Evolutionary conservation across 192 early-diverging fungal species (phyloP).

Genomic region (Backusella liffmaniae): DNA sequence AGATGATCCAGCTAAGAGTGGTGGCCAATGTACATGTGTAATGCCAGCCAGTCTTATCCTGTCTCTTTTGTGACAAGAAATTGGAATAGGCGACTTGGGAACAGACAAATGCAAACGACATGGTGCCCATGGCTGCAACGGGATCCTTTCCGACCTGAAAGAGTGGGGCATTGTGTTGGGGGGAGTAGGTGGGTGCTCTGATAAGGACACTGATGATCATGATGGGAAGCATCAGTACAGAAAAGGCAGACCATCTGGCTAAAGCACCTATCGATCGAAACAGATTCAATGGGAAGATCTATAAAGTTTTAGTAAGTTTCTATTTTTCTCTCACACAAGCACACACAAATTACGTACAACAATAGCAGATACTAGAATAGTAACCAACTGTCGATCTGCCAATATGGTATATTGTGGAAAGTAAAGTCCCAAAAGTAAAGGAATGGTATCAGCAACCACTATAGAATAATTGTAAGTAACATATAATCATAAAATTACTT

Average conservation of each 20-base stretch:
- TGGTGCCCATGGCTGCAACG: constrained; percentile 62
- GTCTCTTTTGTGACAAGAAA: constrained; percentile 48
- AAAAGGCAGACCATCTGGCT: constrained; percentile 50
- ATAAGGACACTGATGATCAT: constrained; percentile 60
- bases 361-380: constrained; percentile 36
- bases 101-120: constrained; percentile 67
- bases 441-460: constrained; percentile 53
- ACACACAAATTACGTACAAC: constrained; percentile 34
- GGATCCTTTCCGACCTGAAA: constrained; percentile 56
- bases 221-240: constrained; percentile 59
- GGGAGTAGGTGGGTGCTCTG: constrained; percentile 50
- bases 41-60: constrained; percentile 46
- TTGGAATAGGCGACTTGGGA: constrained; percentile 60
- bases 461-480: background rate
- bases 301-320: background rate
- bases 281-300: constrained; percentile 63
- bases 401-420: constrained; percentile 29
- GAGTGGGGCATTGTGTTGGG: constrained; percentile 48
- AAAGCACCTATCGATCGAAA: constrained; percentile 64
- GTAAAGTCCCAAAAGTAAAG: constrained; percentile 36
- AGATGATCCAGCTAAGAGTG: constrained; percentile 46
- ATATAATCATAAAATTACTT: too few relatives aligned
- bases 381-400: constrained; percentile 33
- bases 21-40: constrained; percentile 49
- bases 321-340: background rate